A percentile compares a stretch with the other conserved stretches of the same genome.
phyloP scores from a whole-genome alignment of 768 basidiomycete genomes.

The Favolaschia claudopus region DNA sequence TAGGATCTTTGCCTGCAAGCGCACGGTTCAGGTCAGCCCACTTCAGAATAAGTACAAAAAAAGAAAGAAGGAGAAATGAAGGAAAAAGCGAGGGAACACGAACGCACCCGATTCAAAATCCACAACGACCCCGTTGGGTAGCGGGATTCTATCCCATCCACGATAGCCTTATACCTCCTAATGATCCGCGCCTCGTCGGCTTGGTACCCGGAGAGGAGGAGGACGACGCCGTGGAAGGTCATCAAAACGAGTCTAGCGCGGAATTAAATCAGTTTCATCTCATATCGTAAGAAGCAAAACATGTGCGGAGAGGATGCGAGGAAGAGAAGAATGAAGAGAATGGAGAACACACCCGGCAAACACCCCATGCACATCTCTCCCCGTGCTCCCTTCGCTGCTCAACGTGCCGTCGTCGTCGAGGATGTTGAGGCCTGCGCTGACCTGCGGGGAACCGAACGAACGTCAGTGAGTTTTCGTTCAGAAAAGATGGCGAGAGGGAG shows the following conservation, averaged over 20 bases:
- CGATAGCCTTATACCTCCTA: slow-evolving; percentile 66
- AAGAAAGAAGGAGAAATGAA: background rate
- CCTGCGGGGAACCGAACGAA: too few species aligned
- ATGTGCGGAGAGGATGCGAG: background rate
- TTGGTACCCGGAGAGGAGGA: slow-evolving; percentile 77
- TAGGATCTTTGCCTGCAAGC: slow-evolving; percentile 62
- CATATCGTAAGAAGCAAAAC: background rate
- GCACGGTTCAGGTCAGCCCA: too few species aligned
- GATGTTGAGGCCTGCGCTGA: slow-evolving; percentile 17
- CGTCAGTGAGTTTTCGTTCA: too few species aligned
- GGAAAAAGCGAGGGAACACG: background rate
- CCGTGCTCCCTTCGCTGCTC: slow-evolving; percentile 51
- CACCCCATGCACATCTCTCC: slow-evolving; percentile 75
- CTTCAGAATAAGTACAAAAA: too few species aligned
- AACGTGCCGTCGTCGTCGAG: background rate
- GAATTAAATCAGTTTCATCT: background rate
- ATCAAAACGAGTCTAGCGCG: slow-evolving; percentile 70
- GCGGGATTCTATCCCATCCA: slow-evolving; percentile 56
- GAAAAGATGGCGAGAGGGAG: too few species aligned
- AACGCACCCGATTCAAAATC: slow-evolving; percentile 58
- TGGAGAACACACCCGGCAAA: slow-evolving; percentile 72
- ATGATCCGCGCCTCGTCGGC: slow-evolving; percentile 74
- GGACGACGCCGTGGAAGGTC: slow-evolving; percentile 79
- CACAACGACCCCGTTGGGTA: slow-evolving; percentile 63
- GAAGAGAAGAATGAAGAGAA: background rate